These are phyloP conservation scores for Fusarium anguioides DNA, from an alignment of 2,329 filamentous ascomycete genomes.

Conservation along the genomic window DNA sequence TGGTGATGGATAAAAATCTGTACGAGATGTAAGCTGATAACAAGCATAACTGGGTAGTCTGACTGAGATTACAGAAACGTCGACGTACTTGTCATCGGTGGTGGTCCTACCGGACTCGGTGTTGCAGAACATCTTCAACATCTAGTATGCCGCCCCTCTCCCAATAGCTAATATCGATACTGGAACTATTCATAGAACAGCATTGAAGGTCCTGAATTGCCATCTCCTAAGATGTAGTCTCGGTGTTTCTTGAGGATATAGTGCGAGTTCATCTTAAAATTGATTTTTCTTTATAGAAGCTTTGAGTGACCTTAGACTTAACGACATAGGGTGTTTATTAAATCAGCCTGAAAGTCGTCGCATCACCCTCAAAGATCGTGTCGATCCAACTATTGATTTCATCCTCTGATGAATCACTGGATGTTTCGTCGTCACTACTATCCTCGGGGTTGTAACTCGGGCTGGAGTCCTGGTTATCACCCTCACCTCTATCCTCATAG, in stretches of 20 bases:
- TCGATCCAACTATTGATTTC: slow-evolving; percentile 1
- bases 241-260: accelerated
- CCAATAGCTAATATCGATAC: too few species aligned
- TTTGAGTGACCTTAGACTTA: accelerated
- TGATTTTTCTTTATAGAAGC: too few species aligned
- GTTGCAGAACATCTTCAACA: slow-evolving; percentile 98
- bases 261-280: background rate
- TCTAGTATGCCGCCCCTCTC: slow-evolving; percentile 74
- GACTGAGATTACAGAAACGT: slow-evolving; percentile 71
- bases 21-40: background rate
- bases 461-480: too few species aligned
- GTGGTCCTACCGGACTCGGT: slow-evolving; percentile 95
- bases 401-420: background rate
- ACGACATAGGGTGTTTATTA: too few species aligned
- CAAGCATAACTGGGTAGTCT: background rate
- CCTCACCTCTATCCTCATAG: too few species aligned
- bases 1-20: background rate
- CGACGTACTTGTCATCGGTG: slow-evolving; percentile 97
- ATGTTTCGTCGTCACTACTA: background rate
- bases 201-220: slow-evolving; percentile 70
- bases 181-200: slow-evolving; percentile 70
- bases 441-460: too few species aligned
- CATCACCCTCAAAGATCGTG: background rate
- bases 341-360: background rate
- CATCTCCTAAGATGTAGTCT: too few species aligned